Evolutionary conservation across 2,329 filamentous ascomycete species (phyloP).

Genomic region (Diaporthe citri): DNA sequence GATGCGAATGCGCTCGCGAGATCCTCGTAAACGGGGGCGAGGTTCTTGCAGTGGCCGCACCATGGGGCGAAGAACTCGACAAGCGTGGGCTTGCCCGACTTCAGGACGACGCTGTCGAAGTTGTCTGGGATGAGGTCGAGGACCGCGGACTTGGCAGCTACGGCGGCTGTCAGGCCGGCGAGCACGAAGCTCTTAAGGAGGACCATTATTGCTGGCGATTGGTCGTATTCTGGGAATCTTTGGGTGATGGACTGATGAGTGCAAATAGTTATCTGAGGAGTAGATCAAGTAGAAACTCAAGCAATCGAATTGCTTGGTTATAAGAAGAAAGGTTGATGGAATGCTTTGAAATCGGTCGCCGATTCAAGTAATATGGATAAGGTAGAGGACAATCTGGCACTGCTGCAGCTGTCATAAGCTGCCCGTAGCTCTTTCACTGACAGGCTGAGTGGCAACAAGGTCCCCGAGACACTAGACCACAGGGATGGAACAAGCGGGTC

Average conservation of each 20-base stretch:
- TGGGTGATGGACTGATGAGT: constrained; percentile 17
- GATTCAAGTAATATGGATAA: constrained; percentile 12
- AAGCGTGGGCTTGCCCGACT: constrained; percentile 93
- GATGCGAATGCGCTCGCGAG: constrained; percentile 81
- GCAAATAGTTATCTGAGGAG: constrained; percentile 9
- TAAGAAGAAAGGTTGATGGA: constrained; percentile 19
- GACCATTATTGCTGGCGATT: constrained; percentile 59
- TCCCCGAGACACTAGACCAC: not conserved
- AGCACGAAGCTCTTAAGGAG: constrained; percentile 72
- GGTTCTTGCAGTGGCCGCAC: constrained; percentile 99
- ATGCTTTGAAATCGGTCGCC: constrained; percentile 52
- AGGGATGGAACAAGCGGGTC: not conserved
- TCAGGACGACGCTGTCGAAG: constrained; percentile 90
- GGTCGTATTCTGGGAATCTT: not conserved
- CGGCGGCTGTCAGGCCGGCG: constrained; percentile 66
- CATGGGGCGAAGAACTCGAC: constrained; percentile 99
- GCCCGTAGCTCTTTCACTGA: constrained; percentile 17
- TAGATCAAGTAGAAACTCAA: constrained; percentile 28
- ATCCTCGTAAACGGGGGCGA: constrained; percentile 95
- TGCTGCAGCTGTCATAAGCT: constrained; percentile 26
- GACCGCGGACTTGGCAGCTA: constrained; percentile 82
- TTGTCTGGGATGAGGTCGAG: constrained; percentile 90
- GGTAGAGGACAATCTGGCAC: constrained; percentile 39
- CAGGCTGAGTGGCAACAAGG: constrained; percentile 24
- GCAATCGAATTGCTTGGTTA: constrained; percentile 17